Evolutionary conservation across 345 rosid genomes (phyloP).

Genomic region (Populus simonii): DNA sequence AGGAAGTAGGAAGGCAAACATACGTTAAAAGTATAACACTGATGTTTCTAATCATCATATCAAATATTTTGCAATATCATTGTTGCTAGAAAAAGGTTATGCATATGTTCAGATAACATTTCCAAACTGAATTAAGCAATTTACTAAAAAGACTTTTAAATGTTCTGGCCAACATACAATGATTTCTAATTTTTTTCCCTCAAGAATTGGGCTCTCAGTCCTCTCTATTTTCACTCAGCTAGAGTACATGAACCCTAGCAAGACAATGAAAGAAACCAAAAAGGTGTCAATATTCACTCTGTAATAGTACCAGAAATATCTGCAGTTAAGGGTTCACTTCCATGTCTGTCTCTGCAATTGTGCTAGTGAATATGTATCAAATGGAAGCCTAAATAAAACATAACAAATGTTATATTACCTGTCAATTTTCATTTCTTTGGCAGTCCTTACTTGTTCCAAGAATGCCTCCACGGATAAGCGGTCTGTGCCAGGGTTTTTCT

Average conservation of each 20-base stretch:
- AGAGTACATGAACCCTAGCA: background rate
- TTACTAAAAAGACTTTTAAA: background rate
- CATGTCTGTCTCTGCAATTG: background rate
- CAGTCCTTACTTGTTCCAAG: constrained; percentile 52
- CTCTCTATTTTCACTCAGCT: background rate
- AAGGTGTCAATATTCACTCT: background rate
- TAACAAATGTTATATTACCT: constrained; percentile 29
- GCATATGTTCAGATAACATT: background rate
- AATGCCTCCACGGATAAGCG: constrained; percentile 41
- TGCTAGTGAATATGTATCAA: too few species aligned
- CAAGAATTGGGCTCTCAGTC: background rate
- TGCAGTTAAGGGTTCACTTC: background rate
- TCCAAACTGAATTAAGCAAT: background rate
- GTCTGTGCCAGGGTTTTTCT: constrained; percentile 71
- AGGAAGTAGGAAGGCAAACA: background rate
- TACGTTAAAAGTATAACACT: background rate
- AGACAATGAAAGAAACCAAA: background rate
- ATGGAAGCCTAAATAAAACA: too few species aligned
- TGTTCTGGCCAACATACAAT: background rate
- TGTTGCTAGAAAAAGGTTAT: background rate
- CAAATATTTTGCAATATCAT: background rate
- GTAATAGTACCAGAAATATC: background rate
- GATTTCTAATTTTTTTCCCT: background rate
- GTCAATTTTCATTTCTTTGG: constrained; percentile 69
- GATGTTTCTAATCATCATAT: background rate